Evolutionary conservation across 2,329 filamentous ascomycete genomes (phyloP).

Genomic region (Paecilomyces dactylethromorphus): DNA sequence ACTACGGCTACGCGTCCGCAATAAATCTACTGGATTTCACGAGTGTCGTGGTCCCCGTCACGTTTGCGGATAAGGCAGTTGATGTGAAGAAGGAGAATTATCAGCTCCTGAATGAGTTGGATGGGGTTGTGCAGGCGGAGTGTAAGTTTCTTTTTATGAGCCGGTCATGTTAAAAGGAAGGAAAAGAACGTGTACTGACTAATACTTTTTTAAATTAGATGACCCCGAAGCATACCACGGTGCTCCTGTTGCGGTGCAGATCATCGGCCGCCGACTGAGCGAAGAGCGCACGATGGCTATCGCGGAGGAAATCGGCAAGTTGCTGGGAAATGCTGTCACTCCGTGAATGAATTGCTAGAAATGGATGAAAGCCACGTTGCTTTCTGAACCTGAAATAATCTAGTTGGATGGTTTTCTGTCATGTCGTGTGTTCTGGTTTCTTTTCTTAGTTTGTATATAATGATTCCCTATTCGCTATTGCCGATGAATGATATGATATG

Average conservation of each 20-base stretch:
- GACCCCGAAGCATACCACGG: constrained; percentile 40
- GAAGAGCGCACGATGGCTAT: constrained; percentile 40
- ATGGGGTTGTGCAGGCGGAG: constrained; percentile 36
- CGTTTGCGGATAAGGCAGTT: constrained; percentile 33
- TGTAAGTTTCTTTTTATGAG: constrained; percentile 18
- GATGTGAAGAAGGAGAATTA: constrained; percentile 28
- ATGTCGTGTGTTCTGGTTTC: not conserved
- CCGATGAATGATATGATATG: not conserved
- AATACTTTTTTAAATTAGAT: not conserved
- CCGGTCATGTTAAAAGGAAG: not conserved
- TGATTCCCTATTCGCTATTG: not conserved
- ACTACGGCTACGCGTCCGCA: constrained; percentile 31
- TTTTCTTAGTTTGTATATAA: not conserved
- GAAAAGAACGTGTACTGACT: not conserved
- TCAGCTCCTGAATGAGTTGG: constrained; percentile 32
- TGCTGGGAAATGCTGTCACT: constrained; percentile 22
- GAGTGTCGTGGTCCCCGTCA: constrained; percentile 40
- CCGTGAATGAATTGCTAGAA: constrained; percentile 19
- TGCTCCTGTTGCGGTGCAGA: constrained; percentile 37
- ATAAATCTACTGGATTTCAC: constrained; percentile 37
- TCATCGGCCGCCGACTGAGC: constrained; percentile 37
- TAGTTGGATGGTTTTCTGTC: no score
- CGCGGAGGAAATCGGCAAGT: constrained; percentile 27
- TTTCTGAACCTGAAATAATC: no score
- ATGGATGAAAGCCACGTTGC: not conserved